These are phyloP conservation scores for Phaffomyces thermotolerans DNA, from an alignment of 805 yeast genomes.

Conservation along the genomic window DNA sequence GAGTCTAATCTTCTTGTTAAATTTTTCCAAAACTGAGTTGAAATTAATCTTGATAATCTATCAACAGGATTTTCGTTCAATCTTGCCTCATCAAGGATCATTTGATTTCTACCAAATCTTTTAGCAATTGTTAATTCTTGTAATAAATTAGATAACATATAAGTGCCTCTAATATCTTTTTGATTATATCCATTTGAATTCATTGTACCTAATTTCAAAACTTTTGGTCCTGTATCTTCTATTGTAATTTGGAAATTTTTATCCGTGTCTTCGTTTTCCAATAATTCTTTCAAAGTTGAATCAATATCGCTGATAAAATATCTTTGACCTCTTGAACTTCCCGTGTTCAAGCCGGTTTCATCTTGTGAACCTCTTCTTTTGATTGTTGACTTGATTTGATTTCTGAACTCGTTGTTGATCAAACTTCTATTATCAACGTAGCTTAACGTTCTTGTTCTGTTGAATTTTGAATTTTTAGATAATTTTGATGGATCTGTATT, in stretches of 20 bases:
- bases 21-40: slow-evolving; percentile 72
- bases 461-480: slow-evolving; percentile 32
- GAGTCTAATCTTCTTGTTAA: slow-evolving; percentile 67
- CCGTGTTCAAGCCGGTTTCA: slow-evolving; percentile 30
- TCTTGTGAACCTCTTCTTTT: slow-evolving; percentile 51
- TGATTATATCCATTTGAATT: slow-evolving; percentile 76
- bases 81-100: slow-evolving; percentile 75
- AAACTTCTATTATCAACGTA: slow-evolving; percentile 27
- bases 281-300: slow-evolving; percentile 57
- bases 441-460: slow-evolving; percentile 53
- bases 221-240: slow-evolving; percentile 81
- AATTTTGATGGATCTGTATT: slow-evolving; percentile 46
- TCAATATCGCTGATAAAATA: slow-evolving; percentile 74
- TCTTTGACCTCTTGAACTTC: slow-evolving; percentile 28
- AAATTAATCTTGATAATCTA: slow-evolving; percentile 64
- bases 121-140: slow-evolving; percentile 88
- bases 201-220: slow-evolving; percentile 71
- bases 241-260: slow-evolving; percentile 76
- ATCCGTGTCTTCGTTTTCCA: slow-evolving; percentile 80
- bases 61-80: slow-evolving; percentile 83
- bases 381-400: slow-evolving; percentile 21
- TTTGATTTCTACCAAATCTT: slow-evolving; percentile 67
- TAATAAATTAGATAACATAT: slow-evolving; percentile 76
- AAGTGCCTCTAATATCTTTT: slow-evolving; percentile 76
- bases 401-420: slow-evolving; percentile 14